A percentile compares a stretch with the other conserved stretches of the same genome.
These are phyloP conservation scores for Cyberlindnera suaveolens DNA, from an alignment of 805 yeast species.

Conservation along the genomic window DNA sequence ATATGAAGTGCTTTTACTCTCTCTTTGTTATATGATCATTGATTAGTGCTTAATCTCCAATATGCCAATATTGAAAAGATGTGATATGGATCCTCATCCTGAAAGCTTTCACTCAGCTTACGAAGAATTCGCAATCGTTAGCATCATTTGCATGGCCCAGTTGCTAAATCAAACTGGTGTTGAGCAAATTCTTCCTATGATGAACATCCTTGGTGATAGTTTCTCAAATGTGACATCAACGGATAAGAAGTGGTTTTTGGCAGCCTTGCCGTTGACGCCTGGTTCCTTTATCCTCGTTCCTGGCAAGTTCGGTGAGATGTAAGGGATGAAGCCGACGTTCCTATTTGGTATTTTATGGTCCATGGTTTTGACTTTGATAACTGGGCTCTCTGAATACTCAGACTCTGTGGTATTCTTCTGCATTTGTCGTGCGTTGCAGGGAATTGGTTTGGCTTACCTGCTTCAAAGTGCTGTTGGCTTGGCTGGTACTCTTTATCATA, in stretches of 20 bases:
- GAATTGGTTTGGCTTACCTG: constrained; percentile 51
- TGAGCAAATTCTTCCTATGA: constrained; percentile 31
- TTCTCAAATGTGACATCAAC: constrained; percentile 24
- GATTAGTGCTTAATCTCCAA: no score
- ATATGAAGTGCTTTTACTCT: no score
- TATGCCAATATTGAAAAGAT: no score
- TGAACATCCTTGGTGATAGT: constrained; percentile 28
- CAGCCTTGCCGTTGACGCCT: constrained; percentile 62
- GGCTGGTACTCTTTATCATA: constrained; percentile 38
- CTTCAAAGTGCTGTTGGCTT: constrained; percentile 58
- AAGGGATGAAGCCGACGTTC: constrained; percentile 52
- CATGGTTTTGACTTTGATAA: constrained; percentile 50
- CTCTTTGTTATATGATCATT: no score
- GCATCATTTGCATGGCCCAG: constrained; percentile 30
- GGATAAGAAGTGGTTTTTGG: constrained; percentile 57
- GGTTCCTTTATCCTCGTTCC: constrained; percentile 67
- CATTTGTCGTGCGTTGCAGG: constrained; percentile 52
- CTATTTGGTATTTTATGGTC: constrained; percentile 51
- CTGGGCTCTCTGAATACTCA: constrained; percentile 51
- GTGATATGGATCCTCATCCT: constrained; percentile 12
- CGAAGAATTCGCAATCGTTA: constrained; percentile 25
- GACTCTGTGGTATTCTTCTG: constrained; percentile 44
- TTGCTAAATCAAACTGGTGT: constrained; percentile 35
- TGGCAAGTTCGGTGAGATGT: constrained; percentile 68
- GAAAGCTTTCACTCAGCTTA: constrained; percentile 4